These are phyloP conservation scores for Clathrospora elynae DNA, from an alignment of 2,329 filamentous ascomycete species.

Conservation along the genomic window DNA sequence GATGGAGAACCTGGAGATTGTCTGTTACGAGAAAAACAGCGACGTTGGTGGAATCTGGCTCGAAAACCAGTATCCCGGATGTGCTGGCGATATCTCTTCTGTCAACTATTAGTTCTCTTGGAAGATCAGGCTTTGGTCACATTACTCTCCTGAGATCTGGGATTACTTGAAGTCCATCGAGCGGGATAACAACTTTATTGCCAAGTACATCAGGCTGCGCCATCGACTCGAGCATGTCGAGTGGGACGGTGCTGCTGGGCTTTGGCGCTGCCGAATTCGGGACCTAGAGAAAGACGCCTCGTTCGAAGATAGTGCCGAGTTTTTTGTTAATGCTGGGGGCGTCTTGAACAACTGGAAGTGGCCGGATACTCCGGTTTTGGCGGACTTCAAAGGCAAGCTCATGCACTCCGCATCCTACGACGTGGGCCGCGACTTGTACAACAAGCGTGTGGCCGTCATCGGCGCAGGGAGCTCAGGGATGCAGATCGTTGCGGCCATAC, in stretches of 20 bases:
- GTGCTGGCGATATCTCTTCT: conserved; percentile 42
- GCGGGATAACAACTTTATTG: conserved; percentile 41
- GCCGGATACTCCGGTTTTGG: conserved; percentile 50
- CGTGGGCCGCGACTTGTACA: conserved; percentile 42
- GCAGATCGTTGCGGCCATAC: conserved; percentile 52
- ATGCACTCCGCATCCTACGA: conserved; percentile 54
- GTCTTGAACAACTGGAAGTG: conserved; percentile 47
- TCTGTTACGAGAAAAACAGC: conserved; percentile 51
- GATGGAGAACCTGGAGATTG: conserved; percentile 49
- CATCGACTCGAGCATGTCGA: conserved; percentile 25
- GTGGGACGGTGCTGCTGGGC: conserved; percentile 23
- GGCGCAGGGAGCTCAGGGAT: conserved; percentile 51
- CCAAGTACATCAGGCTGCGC: conserved; percentile 29
- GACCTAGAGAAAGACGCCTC: conserved; percentile 21
- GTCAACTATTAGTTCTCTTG: conserved; percentile 54
- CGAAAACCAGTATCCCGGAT: conserved; percentile 51
- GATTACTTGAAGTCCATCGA: conserved; percentile 54
- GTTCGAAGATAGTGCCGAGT: conserved; percentile 27
- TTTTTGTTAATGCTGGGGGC: conserved; percentile 32
- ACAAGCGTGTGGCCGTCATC: conserved; percentile 52
- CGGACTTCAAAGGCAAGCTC: conserved; percentile 51
- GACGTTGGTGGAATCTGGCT: conserved; percentile 52
- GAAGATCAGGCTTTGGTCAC: conserved; percentile 55
- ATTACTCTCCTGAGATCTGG: conserved; percentile 55
- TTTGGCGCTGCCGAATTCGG: conserved; percentile 23